phyloP scores from a whole-genome alignment of 495 filamentous ascomycete genomes.

The Penicillium ochrochloron region DNA sequence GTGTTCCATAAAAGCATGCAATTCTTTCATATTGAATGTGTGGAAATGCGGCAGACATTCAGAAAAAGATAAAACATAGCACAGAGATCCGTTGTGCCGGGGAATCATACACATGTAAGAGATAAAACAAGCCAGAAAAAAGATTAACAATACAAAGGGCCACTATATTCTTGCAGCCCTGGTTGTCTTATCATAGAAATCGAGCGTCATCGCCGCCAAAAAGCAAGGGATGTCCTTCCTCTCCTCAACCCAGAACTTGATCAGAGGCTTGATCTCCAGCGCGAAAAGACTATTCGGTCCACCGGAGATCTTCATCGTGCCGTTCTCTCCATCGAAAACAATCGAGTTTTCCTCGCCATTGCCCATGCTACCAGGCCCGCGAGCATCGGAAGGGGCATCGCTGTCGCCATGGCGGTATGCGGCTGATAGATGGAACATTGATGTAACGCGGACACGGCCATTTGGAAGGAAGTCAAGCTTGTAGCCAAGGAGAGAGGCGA shows the following conservation, averaged over 20 bases:
- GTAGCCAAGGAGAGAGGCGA: slow-evolving; percentile 87
- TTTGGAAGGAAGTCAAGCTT: slow-evolving; percentile 92
- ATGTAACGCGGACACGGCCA: slow-evolving; percentile 85
- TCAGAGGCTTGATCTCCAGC: slow-evolving; percentile 75
- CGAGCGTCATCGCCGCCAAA: slow-evolving; percentile 83
- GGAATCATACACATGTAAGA: slow-evolving; percentile 30
- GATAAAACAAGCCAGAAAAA: slow-evolving; percentile 2
- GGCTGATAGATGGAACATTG: slow-evolving; percentile 70
- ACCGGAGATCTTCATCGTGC: slow-evolving; percentile 96
- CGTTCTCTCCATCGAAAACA: slow-evolving; percentile 93
- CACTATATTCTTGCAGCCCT: slow-evolving; percentile 52
- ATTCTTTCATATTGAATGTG: slow-evolving; percentile 11
- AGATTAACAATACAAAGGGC: background rate
- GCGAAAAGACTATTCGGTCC: slow-evolving; percentile 88
- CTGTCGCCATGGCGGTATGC: slow-evolving; percentile 60
- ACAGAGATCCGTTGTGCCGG: slow-evolving; percentile 30
- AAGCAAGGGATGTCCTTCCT: slow-evolving; percentile 91
- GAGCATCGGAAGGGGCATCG: slow-evolving; percentile 46
- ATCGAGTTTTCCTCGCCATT: slow-evolving; percentile 73
- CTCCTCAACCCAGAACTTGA: slow-evolving; percentile 93
- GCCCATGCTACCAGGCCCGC: slow-evolving; percentile 62
- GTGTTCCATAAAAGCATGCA: background rate
- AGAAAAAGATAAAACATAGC: slow-evolving; percentile 29
- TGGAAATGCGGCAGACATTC: background rate
- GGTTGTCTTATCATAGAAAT: slow-evolving; percentile 87